Conservation (phyloP, 345 rosid genomes). For the Lumnitzera racemosa region DNA sequence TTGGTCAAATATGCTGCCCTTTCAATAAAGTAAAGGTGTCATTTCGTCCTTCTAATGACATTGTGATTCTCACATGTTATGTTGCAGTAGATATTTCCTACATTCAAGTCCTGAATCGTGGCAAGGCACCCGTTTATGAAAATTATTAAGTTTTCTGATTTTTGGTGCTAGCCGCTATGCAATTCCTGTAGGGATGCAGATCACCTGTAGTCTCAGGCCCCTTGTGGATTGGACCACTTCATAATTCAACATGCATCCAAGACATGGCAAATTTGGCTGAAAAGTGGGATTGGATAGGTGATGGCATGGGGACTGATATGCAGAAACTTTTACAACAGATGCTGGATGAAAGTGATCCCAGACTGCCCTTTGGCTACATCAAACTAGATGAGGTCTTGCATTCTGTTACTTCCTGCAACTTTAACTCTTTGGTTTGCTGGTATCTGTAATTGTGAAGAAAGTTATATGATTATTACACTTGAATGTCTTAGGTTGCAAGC, state of each 20-base stretch:
- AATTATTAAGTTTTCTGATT: neutral
- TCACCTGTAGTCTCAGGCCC: conserved; percentile 64
- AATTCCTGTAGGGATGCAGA: conserved; percentile 27
- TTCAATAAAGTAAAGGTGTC: conserved; percentile 37
- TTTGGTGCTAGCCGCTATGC: no score
- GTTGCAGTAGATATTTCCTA: no score
- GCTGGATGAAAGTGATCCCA: conserved; percentile 79
- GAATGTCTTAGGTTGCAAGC: conserved; percentile 53
- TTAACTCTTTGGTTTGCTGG: neutral
- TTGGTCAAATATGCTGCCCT: conserved; percentile 54
- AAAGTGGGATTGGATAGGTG: conserved; percentile 68
- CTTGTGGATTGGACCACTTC: conserved; percentile 86
- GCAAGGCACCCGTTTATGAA: neutral
- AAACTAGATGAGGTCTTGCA: conserved; percentile 66
- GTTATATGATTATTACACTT: neutral
- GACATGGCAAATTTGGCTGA: conserved; percentile 64
- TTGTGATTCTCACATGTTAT: neutral
- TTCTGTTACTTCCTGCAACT: neutral
- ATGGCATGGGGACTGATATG: conserved; percentile 42
- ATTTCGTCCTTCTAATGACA: neutral
- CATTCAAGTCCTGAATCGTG: neutral
- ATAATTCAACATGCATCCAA: conserved; percentile 38
- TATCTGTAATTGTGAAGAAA: neutral
- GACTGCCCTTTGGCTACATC: conserved; percentile 75
- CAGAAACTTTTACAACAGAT: conserved; percentile 62